Conservation (phyloP, 2,329 filamentous ascomycete species). For the Beauveria australis region DNA sequence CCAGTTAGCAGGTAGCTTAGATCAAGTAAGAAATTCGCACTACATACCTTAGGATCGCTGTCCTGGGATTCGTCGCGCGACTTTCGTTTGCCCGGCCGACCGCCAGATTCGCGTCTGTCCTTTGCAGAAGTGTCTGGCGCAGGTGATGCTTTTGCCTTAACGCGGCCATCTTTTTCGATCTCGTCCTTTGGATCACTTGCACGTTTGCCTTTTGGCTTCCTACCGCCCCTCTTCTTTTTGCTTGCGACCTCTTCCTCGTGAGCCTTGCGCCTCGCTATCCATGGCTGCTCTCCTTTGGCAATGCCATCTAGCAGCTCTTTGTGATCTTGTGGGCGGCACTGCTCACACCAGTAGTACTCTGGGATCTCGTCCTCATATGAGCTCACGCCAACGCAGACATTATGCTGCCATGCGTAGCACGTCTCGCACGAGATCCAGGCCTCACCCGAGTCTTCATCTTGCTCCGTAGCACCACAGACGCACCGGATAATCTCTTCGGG, state of each 20-base stretch:
- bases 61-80: slow-evolving; percentile 48
- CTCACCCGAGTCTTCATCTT: slow-evolving; percentile 77
- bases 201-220: slow-evolving; percentile 57
- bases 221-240: slow-evolving; percentile 49
- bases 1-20: not conserved
- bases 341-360: slow-evolving; percentile 85
- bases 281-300: slow-evolving; percentile 72
- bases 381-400: slow-evolving; percentile 83
- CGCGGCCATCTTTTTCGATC: slow-evolving; percentile 33
- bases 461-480: slow-evolving; percentile 80
- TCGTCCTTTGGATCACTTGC: slow-evolving; percentile 60
- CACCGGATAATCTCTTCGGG: slow-evolving; percentile 76
- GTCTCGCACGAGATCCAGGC: slow-evolving; percentile 95
- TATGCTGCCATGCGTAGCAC: slow-evolving; percentile 94
- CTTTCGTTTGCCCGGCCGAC: slow-evolving; percentile 44
- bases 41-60: slow-evolving; percentile 39
- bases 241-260: slow-evolving; percentile 55
- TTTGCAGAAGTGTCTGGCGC: slow-evolving; percentile 32
- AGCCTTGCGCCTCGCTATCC: slow-evolving; percentile 61
- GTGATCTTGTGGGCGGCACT: slow-evolving; percentile 79
- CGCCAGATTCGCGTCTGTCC: slow-evolving; percentile 31
- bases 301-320: slow-evolving; percentile 72
- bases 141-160: slow-evolving; percentile 20
- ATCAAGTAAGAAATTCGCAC: not conserved
- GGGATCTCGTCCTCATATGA: slow-evolving; percentile 70